Evolutionary conservation across 1,139 yeast species (phyloP), one percentile per base, ranked within the genome.

Genomic region (Meyerozyma smithsonii): DNA sequence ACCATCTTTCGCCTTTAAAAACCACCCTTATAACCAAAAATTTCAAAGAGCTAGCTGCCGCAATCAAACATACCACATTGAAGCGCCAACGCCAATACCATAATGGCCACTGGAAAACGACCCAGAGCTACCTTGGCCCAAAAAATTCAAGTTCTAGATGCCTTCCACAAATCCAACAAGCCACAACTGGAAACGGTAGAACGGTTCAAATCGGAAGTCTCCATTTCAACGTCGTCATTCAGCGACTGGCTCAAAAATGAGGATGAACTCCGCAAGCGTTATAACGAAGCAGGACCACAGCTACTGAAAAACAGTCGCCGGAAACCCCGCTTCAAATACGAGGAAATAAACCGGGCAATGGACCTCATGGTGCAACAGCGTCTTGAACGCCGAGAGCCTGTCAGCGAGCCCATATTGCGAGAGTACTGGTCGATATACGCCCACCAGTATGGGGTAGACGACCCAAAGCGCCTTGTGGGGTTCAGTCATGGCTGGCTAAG

Each of bases 401-500:
- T 78, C 25, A 74, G 70, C 32, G 83, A 78, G 50, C 80, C 81
- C 1, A 62, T 76, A 5, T 55, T 78, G 33, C 58, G 83, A 32
- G 78, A 74, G 41, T 72, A 75, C 51, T 78, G 84, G 84, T 63
- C 72, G 6, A 59, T 68, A 16, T 74, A 66, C 49, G 83, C 83
- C 4, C 74, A 72, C 44, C 69, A 72, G 51, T 75, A 57, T 49
- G 84, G 83, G 1, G 81, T 78, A 2, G 78, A 72, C 17, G 81
- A 78, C 48, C 82, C 84, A 3, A 78, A 78, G 51, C 55, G 84
- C 39, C 56, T 74, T 41, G 69, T 65, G 32, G 66, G 72, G 15
- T 78, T 76, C 49, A 72, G 79, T 47, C 82, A 78, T 54, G 84
- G 84, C 6, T 78, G 84, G 84, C 57, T 78, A 35, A 64, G 75